Evolutionary conservation across 805 yeast species (phyloP).

Genomic region (Metschnikowia lunata): DNA sequence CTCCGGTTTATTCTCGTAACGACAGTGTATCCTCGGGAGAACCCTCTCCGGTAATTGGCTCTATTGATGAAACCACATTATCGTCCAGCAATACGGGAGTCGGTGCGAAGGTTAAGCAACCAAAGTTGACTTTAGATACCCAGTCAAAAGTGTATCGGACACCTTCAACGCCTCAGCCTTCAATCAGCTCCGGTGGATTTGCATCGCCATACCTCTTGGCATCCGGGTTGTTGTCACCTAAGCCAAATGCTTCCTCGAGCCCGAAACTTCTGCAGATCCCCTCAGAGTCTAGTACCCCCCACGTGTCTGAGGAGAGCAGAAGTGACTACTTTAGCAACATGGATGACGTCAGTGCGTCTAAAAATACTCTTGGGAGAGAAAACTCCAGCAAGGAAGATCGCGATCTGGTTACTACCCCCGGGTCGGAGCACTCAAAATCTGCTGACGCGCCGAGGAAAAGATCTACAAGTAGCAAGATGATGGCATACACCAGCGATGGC

Average conservation of each 20-base stretch:
- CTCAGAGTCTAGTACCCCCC: slow-evolving; percentile 8
- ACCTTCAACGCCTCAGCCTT: slow-evolving; percentile 37
- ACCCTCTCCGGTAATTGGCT: slow-evolving; percentile 29
- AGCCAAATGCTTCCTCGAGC: slow-evolving; percentile 14
- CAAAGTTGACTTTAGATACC: slow-evolving; percentile 34
- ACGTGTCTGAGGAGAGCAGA: slow-evolving; percentile 1
- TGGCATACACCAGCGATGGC: slow-evolving; percentile 41
- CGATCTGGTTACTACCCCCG: slow-evolving; percentile 1
- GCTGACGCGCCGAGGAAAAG: slow-evolving; percentile 2
- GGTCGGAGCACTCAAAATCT: background rate
- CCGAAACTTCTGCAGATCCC: slow-evolving; percentile 3
- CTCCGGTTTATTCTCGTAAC: slow-evolving; percentile 4
- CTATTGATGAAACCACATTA: slow-evolving; percentile 31
- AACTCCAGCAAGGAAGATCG: background rate
- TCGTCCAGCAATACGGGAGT: slow-evolving; percentile 19
- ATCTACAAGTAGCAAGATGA: slow-evolving; percentile 26
- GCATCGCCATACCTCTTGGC: slow-evolving; percentile 67
- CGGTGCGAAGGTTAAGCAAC: slow-evolving; percentile 12
- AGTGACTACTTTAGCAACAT: slow-evolving; percentile 12
- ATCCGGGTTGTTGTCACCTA: slow-evolving; percentile 56
- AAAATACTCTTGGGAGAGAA: slow-evolving; percentile 3
- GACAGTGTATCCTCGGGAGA: slow-evolving; percentile 18
- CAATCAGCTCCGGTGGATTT: slow-evolving; percentile 41
- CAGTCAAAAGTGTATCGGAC: slow-evolving; percentile 20
- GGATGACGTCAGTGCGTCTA: slow-evolving; percentile 5